Base-by-base conservation (phyloP, 2,329 filamentous ascomycete species). In the Neonectria ditissima region DNA sequence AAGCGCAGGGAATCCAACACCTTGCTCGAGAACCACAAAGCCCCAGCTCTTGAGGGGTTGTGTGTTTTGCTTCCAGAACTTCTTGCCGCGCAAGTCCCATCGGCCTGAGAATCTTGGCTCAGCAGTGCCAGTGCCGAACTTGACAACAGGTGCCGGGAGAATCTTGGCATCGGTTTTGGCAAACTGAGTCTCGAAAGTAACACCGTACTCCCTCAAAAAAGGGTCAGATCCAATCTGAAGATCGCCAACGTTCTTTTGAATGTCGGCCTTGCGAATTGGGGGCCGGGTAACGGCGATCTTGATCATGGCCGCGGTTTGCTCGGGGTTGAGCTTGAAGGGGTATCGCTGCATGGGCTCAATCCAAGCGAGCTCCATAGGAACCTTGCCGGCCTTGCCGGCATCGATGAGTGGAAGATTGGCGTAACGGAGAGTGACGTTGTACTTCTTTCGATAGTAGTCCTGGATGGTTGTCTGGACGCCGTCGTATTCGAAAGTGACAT, bases 271-370 rank as follows among this genome's bases (percentile, higher is more conserved):
- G n/a, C 96, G 92, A 30, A 89, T 76, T 0, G 77, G 76, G 0
- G 96, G 96, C 1, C 90, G 86, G 6, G 91, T 93, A 5, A 97
- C 95, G 0, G 95, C 94, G 72, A 95, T 93, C 77, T 92, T 95
- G 81, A 99, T 97, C 96, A 99, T 99, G 5, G 86, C 80, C 0
- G 90, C 82, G 0, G 95, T 97, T 80, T 97, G 84, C 0, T 80
- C 75, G 0, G 85, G 82, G 56, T 85, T 85, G 1, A 92, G 76
- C 77, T 91, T 92, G 79, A 82, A 90, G 0, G 82, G 80, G 67
- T 90, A 92, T 0, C 86, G 81, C 74, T 91, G 89, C 74, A 87
- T 84, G 0, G 81, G 77, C 37, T 81, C 72, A 7, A 89, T 68
- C 9, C 79, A 78, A 58, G 86, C 87, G 4, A 89, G 75, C 69